These are phyloP conservation scores for Royoungia palumana DNA, from an alignment of 768 basidiomycete species.

Conservation along the genomic window DNA sequence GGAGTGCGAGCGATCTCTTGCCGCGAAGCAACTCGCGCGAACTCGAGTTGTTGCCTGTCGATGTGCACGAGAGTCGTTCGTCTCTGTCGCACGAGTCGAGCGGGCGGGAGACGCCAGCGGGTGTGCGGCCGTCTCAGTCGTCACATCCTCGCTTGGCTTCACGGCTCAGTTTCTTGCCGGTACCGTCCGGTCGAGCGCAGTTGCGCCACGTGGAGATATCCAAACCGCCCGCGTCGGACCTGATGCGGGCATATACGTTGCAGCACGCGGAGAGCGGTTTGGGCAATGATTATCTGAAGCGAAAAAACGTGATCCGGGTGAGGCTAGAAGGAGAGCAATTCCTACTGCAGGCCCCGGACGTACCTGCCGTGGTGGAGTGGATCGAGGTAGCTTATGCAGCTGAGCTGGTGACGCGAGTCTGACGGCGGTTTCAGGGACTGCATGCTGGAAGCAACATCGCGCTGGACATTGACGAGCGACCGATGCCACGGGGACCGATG, in stretches of 20 bases:
- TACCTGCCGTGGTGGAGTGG: constrained; percentile 87
- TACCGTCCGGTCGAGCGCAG: constrained; percentile 12
- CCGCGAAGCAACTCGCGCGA: constrained; percentile 11
- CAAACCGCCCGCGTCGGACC: constrained; percentile 46
- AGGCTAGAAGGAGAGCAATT: constrained; percentile 96
- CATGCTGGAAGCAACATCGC: constrained; percentile 92
- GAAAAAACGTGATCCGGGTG: constrained; percentile 90
- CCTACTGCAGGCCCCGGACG: constrained; percentile 81
- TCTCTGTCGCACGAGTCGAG: constrained; percentile 16
- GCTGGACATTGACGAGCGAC: constrained; percentile 85
- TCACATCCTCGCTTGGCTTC: constrained; percentile 19
- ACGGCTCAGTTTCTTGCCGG: constrained; percentile 23
- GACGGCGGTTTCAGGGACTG: constrained; percentile 53
- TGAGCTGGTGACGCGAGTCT: background rate
- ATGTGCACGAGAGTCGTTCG: constrained; percentile 20
- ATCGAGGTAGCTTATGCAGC: constrained; percentile 67
- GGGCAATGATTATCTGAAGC: constrained; percentile 91
- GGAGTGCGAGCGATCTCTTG: constrained; percentile 8
- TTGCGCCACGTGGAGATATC: constrained; percentile 27
- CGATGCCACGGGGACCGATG: constrained; percentile 88
- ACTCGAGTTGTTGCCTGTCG: constrained; percentile 25
- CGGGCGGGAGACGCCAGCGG: constrained; percentile 11
- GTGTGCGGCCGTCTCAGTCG: constrained; percentile 12
- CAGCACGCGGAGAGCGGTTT: constrained; percentile 92
- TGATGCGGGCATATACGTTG: constrained; percentile 74